These are phyloP conservation scores for Gremmenia infestans DNA, from an alignment of 2,329 filamentous ascomycete species.

Conservation along the genomic window DNA sequence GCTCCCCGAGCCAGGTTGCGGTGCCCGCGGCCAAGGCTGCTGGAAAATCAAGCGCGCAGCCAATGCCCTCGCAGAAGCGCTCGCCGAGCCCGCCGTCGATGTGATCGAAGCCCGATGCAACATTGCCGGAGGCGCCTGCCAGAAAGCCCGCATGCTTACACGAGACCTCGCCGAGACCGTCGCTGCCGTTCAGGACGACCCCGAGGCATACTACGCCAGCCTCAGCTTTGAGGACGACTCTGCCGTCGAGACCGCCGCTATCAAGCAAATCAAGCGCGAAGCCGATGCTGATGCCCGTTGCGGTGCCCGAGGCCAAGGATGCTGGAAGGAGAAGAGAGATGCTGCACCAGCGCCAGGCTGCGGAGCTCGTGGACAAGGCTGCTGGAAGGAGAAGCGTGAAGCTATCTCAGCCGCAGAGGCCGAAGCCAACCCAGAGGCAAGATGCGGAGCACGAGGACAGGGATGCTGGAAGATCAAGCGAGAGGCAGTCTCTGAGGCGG, in stretches of 20 bases:
- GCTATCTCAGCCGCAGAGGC: background rate
- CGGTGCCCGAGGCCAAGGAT: background rate
- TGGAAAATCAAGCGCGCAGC: constrained; percentile 24
- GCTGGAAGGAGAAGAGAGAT: background rate
- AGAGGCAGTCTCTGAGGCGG: background rate
- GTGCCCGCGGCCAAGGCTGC: constrained; percentile 10
- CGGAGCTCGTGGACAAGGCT: background rate
- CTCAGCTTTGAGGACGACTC: constrained; percentile 7
- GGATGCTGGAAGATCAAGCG: background rate
- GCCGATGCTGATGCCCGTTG: background rate
- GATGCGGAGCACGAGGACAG: background rate
- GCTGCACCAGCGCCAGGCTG: background rate
- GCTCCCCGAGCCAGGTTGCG: constrained; percentile 14
- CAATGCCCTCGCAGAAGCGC: constrained; percentile 27
- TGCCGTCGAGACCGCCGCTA: background rate
- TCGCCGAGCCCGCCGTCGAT: constrained; percentile 14
- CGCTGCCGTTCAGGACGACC: constrained; percentile 10
- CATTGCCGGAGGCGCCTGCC: constrained; percentile 39
- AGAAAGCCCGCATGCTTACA: constrained; percentile 39
- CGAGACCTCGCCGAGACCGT: constrained; percentile 33
- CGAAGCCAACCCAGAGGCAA: background rate
- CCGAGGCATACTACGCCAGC: constrained; percentile 4
- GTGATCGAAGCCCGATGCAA: constrained; percentile 30
- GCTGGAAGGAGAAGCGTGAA: background rate
- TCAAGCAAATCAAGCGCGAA: constrained; percentile 4